These are phyloP conservation scores for Wallacemonas sp. DNA, from an alignment of 208 protist genomes.

Conservation along the genomic window DNA sequence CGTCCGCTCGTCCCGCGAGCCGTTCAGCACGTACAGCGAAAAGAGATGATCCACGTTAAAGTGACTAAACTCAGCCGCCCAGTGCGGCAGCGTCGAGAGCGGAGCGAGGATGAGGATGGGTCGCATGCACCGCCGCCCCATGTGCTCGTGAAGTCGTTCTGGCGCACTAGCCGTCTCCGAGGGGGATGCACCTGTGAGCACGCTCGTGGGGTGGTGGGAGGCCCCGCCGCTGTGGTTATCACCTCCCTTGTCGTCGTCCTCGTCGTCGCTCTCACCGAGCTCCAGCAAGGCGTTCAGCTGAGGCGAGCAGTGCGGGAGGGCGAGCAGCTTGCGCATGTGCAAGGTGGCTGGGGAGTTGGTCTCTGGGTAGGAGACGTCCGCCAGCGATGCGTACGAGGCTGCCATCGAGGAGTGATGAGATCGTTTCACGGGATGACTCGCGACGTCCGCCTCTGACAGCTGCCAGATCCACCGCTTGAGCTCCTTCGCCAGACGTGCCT, in stretches of 20 bases:
- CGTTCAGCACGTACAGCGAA: slow-evolving; percentile 39
- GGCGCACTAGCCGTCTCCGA: not conserved
- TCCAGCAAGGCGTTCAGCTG: slow-evolving; percentile 14
- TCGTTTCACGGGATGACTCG: not conserved
- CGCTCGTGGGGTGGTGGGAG: not conserved
- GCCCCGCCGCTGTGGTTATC: no score
- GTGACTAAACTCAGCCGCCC: slow-evolving; percentile 38
- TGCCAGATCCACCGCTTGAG: slow-evolving; percentile 40
- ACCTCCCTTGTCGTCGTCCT: no score
- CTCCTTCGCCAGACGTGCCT: slow-evolving; percentile 19
- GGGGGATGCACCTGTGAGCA: not conserved
- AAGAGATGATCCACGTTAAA: slow-evolving; percentile 32
- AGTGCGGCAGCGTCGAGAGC: slow-evolving; percentile 54
- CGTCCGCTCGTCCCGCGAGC: slow-evolving; percentile 29
- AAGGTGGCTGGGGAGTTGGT: not conserved
- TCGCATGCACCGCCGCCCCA: slow-evolving; percentile 11
- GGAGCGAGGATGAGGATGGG: slow-evolving; percentile 52
- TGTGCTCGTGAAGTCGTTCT: not conserved
- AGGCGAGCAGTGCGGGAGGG: slow-evolving; percentile 6
- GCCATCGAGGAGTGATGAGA: not conserved
- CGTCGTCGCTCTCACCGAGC: not conserved
- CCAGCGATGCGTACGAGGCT: not conserved
- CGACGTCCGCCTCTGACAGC: slow-evolving; percentile 11
- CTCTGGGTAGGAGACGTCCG: not conserved
- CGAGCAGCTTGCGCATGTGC: not conserved